These are phyloP conservation scores for Xerocomellus intermedius DNA, from an alignment of 768 basidiomycete genomes.

Conservation along the genomic window DNA sequence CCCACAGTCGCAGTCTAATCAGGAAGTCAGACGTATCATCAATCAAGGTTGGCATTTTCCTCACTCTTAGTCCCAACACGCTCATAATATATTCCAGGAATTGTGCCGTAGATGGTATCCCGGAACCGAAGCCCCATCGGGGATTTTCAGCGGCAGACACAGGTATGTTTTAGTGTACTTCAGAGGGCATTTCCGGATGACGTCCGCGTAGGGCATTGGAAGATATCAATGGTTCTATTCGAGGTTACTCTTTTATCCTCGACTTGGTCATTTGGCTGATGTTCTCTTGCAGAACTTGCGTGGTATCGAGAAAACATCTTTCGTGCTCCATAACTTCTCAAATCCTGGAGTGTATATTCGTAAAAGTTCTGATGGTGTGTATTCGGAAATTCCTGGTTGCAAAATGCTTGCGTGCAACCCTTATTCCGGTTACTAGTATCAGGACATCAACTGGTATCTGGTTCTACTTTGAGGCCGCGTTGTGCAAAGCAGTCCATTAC, in stretches of 20 bases:
- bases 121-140: conserved; percentile 18
- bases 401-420: too few species aligned
- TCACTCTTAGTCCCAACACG: neutral
- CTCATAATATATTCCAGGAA: conserved; percentile 47
- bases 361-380: too few species aligned
- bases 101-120: conserved; percentile 74
- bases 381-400: too few species aligned
- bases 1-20: neutral
- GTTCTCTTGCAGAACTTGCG: conserved; percentile 53
- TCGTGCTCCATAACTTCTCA: conserved; percentile 26
- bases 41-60: conserved; percentile 53
- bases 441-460: neutral
- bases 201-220: conserved; percentile 62
- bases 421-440: too few species aligned
- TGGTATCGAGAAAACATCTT: conserved; percentile 82
- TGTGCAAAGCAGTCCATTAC: conserved; percentile 25
- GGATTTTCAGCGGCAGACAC: conserved; percentile 46
- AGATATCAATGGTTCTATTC: conserved; percentile 76
- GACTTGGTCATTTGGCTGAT: neutral
- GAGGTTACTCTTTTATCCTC: conserved; percentile 42
- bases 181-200: neutral
- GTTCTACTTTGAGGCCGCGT: neutral
- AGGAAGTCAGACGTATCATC: conserved; percentile 69
- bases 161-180: conserved; percentile 42
- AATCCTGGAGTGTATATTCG: too few species aligned